These are phyloP conservation scores for Fagopyrum homotropicum DNA, from an alignment of 148 eudicot species.

Conservation along the genomic window DNA sequence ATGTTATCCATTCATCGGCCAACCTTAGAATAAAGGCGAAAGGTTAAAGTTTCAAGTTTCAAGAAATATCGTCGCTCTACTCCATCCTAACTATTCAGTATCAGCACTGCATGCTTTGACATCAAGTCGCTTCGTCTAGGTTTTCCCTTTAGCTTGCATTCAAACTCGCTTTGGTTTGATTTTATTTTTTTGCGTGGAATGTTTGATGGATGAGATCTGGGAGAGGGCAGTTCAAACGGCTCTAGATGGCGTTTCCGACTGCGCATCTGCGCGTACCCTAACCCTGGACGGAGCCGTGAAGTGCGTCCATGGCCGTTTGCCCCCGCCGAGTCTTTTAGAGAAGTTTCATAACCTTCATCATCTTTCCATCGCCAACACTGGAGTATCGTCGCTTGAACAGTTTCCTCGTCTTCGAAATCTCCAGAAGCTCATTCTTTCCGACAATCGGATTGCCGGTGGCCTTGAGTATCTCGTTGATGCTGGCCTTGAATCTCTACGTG, in stretches of 20 bases:
- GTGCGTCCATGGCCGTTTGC: constrained; percentile 82
- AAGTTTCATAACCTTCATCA: constrained; percentile 64
- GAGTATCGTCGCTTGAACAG: constrained; percentile 63
- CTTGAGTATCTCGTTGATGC: constrained; percentile 64
- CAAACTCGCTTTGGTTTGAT: not conserved
- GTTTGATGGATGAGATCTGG: constrained; percentile 93
- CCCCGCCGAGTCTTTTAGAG: constrained; percentile 58
- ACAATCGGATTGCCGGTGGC: constrained; percentile 76
- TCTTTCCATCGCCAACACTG: constrained; percentile 75
- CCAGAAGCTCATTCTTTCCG: constrained; percentile 62
- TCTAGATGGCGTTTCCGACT: constrained; percentile 65
- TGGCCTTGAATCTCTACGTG: constrained; percentile 52
- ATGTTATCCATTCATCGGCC: not conserved
- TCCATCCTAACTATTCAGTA: not conserved
- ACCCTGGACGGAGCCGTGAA: constrained; percentile 93
- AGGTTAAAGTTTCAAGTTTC: not conserved
- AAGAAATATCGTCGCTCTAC: not conserved
- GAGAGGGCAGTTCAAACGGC: constrained; percentile 88
- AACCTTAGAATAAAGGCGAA: not conserved
- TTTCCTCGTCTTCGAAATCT: constrained; percentile 60
- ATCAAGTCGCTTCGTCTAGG: not conserved
- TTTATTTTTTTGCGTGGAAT: not conserved
- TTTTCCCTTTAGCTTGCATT: not conserved
- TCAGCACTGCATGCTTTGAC: not conserved
- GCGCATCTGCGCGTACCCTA: constrained; percentile 37